Evolutionary conservation across 768 basidiomycete species (phyloP).

Genomic region (Macrolepiota fuliginosa): DNA sequence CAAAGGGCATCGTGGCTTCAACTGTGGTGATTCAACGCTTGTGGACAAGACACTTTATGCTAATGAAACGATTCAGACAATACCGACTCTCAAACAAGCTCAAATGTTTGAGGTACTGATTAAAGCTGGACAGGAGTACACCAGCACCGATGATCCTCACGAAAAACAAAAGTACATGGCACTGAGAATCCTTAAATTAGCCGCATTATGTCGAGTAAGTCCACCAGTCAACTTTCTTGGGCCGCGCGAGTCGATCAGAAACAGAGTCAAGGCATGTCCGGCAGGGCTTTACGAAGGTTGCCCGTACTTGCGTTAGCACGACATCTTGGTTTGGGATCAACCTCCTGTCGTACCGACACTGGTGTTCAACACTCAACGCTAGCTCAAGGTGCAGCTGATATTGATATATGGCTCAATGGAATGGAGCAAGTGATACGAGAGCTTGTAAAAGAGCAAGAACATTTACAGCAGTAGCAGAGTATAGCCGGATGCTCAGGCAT

Average conservation of each 20-base stretch:
- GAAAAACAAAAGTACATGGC: constrained; percentile 55
- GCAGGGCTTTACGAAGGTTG: constrained; percentile 87
- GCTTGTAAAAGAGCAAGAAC: constrained; percentile 49
- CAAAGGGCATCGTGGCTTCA: constrained; percentile 63
- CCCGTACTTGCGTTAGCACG: constrained; percentile 91
- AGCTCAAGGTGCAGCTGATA: constrained; percentile 30
- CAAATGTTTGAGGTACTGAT: constrained; percentile 51
- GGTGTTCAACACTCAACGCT: neutral
- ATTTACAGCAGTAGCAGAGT: constrained; percentile 5
- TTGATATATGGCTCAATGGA: constrained; percentile 80
- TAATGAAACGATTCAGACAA: constrained; percentile 36
- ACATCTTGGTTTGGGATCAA: constrained; percentile 60
- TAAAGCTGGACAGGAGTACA: constrained; percentile 21
- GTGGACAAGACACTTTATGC: constrained; percentile 4
- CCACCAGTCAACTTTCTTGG: neutral
- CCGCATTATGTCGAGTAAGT: constrained; percentile 77
- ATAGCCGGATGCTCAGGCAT: neutral
- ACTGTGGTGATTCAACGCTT: constrained; percentile 43
- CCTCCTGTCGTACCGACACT: neutral
- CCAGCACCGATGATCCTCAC: constrained; percentile 29
- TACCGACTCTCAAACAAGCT: constrained; percentile 63
- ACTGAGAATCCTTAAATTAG: constrained; percentile 60
- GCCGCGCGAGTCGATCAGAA: neutral
- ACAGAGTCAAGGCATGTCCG: constrained; percentile 82
- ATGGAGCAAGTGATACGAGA: constrained; percentile 76